Evolutionary conservation across 2,329 filamentous ascomycete genomes (phyloP).

Genomic region (Venturia effusa): DNA sequence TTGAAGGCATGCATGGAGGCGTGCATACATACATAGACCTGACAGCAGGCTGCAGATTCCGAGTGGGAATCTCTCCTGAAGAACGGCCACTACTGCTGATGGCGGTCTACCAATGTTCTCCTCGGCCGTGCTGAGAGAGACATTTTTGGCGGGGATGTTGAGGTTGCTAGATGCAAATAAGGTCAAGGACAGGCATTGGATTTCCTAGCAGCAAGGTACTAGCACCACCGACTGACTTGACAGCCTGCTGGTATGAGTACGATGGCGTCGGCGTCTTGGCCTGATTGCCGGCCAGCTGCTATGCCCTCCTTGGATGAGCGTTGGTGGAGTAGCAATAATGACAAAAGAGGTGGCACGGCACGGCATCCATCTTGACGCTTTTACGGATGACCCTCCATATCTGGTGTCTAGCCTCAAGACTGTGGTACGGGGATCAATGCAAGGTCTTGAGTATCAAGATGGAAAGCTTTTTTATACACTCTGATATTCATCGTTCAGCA

Average conservation of each 20-base stretch:
- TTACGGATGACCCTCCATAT: background rate
- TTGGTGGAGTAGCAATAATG: background rate
- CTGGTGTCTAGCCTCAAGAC: background rate
- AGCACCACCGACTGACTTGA: background rate
- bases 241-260: background rate
- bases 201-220: constrained; percentile 1
- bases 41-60: background rate
- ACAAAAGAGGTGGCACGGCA: background rate
- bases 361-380: background rate
- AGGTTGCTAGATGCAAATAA: constrained; percentile 4
- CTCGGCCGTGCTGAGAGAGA: constrained; percentile 5
- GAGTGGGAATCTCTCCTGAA: constrained; percentile 4
- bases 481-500: too few relatives aligned
- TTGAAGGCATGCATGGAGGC: too few relatives aligned
- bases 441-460: background rate
- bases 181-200: constrained; percentile 2
- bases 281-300: background rate
- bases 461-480: background rate
- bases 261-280: constrained; percentile 2
- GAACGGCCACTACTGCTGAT: background rate
- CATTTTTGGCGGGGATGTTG: constrained; percentile 9
- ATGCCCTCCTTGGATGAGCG: constrained; percentile 1
- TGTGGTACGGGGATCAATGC: background rate
- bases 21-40: constrained; percentile 6
- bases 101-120: background rate